phyloP scores from a whole-genome alignment of 2,329 filamentous ascomycete genomes.

The Botrytis deweyae region DNA sequence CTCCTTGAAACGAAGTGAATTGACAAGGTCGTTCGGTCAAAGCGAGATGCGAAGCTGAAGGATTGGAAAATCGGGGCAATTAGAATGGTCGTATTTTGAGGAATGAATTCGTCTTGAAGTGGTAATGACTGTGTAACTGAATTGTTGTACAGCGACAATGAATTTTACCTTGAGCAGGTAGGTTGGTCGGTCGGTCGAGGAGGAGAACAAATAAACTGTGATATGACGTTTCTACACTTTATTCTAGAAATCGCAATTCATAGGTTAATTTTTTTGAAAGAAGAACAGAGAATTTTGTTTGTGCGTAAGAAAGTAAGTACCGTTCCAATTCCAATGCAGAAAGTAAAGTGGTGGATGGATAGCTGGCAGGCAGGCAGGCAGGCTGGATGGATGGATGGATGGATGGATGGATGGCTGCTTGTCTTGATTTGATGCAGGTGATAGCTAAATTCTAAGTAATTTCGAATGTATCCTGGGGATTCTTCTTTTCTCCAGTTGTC shows the following conservation, averaged over 20 bases:
- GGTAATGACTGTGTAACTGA: conserved; percentile 20
- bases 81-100: background rate
- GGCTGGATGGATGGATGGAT: background rate
- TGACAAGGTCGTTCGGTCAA: conserved; percentile 19
- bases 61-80: conserved; percentile 10
- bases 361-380: background rate
- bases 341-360: background rate
- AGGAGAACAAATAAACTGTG: background rate
- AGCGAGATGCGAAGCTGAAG: conserved; percentile 22
- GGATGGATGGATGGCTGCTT: background rate
- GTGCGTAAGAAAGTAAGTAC: conserved; percentile 3
- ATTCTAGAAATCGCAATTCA: background rate
- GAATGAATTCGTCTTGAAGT: background rate
- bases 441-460: background rate
- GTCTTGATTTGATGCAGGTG: background rate
- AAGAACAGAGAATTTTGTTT: conserved; percentile 16
- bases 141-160: conserved; percentile 24
- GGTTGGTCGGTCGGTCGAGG: background rate
- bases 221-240: background rate
- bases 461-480: background rate
- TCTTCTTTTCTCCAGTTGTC: background rate
- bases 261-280: background rate
- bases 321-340: conserved; percentile 2
- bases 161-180: background rate
- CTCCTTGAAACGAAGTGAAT: conserved; percentile 19